Evolutionary conservation across 2,329 filamentous ascomycete species (phyloP).

Genomic region (Zymoseptoria crescenta): DNA sequence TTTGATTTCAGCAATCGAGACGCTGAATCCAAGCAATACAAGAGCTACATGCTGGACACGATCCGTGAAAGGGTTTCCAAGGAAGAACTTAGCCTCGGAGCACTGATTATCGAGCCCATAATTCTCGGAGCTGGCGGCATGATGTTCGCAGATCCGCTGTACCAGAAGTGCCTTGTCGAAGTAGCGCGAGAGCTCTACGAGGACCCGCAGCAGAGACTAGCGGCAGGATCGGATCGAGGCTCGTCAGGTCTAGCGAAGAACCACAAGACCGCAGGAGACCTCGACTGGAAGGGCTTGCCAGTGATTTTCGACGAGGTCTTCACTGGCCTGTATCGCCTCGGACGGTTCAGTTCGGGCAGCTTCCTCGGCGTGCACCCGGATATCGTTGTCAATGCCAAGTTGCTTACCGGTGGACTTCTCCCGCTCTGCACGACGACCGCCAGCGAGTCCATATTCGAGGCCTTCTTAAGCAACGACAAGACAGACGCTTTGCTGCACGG

Average conservation of each 20-base stretch:
- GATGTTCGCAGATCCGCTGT: constrained; percentile 75
- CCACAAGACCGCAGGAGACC: constrained; percentile 9
- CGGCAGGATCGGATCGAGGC: not conserved
- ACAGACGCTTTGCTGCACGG: constrained; percentile 73
- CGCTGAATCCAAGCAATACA: constrained; percentile 17
- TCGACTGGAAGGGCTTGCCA: constrained; percentile 64
- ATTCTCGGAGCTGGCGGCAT: constrained; percentile 78
- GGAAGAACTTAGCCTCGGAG: constrained; percentile 61
- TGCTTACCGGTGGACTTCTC: constrained; percentile 71
- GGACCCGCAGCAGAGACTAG: not conserved
- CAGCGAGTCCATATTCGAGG: constrained; percentile 63
- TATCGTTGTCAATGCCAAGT: constrained; percentile 73
- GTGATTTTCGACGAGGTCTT: constrained; percentile 83
- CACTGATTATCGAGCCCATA: constrained; percentile 71
- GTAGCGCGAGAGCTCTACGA: constrained; percentile 47
- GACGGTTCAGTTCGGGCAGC: constrained; percentile 60
- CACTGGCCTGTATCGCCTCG: constrained; percentile 75
- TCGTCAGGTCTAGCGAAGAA: not conserved
- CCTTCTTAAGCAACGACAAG: constrained; percentile 65
- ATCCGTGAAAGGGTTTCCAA: constrained; percentile 43
- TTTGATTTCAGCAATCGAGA: constrained; percentile 47
- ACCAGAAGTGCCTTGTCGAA: constrained; percentile 63
- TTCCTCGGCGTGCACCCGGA: constrained; percentile 64
- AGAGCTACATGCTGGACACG: constrained; percentile 30
- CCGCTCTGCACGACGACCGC: constrained; percentile 71